phyloP scores from a whole-genome alignment of 441 rosid species.

The Pelargonium fulgidum region DNA sequence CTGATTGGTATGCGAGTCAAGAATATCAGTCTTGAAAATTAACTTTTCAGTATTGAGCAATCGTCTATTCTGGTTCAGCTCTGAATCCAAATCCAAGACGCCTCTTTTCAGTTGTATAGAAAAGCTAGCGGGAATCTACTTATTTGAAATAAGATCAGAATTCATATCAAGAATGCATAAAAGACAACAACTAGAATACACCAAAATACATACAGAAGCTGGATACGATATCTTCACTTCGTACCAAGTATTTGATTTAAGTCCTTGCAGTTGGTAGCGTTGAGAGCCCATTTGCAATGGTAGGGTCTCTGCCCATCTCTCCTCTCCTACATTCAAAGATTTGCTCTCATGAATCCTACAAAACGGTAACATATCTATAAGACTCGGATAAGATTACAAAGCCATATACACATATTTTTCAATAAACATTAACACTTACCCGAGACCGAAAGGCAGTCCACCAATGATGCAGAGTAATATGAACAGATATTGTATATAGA shows the following conservation, averaged over 20 bases:
- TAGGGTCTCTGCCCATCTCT: constrained; percentile 57
- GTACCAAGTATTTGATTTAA: constrained; percentile 64
- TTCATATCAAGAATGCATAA: constrained; percentile 14
- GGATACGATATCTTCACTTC: constrained; percentile 99
- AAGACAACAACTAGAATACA: neutral
- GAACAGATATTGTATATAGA: neutral
- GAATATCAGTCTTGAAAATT: constrained; percentile 52
- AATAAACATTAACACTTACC: neutral
- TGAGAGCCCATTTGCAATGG: constrained; percentile 52
- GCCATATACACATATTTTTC: neutral
- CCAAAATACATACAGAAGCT: constrained; percentile 71
- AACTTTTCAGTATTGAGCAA: constrained; percentile 74
- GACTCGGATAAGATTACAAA: neutral
- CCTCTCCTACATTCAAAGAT: constrained; percentile 54
- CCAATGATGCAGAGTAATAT: constrained; percentile 20
- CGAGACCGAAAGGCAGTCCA: neutral
- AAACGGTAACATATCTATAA: constrained; percentile 6
- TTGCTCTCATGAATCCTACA: constrained; percentile 34
- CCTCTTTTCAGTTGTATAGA: constrained; percentile 51
- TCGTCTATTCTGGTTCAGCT: constrained; percentile 38
- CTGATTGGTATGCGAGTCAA: constrained; percentile 37
- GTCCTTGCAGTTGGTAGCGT: constrained; percentile 49
- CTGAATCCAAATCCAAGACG: constrained; percentile 22
- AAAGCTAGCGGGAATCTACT: constrained; percentile 65
- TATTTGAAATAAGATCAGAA: constrained; percentile 3